Evolutionary conservation across 2,329 filamentous ascomycete genomes (phyloP).

Genomic region (Calonectria pseudoreteaudii): DNA sequence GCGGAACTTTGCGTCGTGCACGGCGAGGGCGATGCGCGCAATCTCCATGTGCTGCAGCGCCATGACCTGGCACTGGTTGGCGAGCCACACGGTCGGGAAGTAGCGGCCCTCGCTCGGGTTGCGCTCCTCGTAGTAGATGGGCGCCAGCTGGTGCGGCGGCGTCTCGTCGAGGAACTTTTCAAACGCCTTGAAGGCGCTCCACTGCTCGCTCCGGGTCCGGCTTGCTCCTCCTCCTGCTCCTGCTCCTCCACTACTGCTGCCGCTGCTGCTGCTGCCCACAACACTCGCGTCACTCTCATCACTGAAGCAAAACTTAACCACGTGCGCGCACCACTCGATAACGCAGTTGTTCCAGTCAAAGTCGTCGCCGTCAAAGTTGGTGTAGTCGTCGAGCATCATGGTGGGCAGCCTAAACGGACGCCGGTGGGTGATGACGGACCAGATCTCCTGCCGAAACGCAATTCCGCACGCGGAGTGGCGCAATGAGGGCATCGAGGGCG

Average conservation of each 20-base stretch:
- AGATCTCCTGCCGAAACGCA: constrained; percentile 29
- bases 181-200: constrained; percentile 21
- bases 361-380: constrained; percentile 24
- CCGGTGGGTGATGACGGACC: constrained; percentile 28
- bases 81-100: constrained; percentile 21
- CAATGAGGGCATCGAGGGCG: constrained; percentile 22
- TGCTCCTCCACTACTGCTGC: no score
- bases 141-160: constrained; percentile 16
- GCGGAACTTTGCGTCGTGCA: constrained; percentile 29
- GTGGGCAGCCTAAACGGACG: constrained; percentile 29
- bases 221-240: no score
- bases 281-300: background rate
- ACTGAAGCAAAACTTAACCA: constrained; percentile 28
- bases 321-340: constrained; percentile 27
- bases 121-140: constrained; percentile 23
- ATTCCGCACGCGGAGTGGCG: constrained; percentile 27
- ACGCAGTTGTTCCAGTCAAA: constrained; percentile 32
- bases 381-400: constrained; percentile 20
- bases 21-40: constrained; percentile 28
- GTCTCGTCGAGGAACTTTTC: constrained; percentile 25
- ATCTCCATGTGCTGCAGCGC: constrained; percentile 30
- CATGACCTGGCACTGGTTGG: constrained; percentile 29
- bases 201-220: constrained; percentile 7
- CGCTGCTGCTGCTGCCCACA: background rate
- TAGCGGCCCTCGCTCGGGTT: constrained; percentile 17